Percentiles rank a stretch among this genome's conserved stretches.
phyloP scores from a whole-genome alignment of 306 rosid species.

The Sophora flavescens region DNA sequence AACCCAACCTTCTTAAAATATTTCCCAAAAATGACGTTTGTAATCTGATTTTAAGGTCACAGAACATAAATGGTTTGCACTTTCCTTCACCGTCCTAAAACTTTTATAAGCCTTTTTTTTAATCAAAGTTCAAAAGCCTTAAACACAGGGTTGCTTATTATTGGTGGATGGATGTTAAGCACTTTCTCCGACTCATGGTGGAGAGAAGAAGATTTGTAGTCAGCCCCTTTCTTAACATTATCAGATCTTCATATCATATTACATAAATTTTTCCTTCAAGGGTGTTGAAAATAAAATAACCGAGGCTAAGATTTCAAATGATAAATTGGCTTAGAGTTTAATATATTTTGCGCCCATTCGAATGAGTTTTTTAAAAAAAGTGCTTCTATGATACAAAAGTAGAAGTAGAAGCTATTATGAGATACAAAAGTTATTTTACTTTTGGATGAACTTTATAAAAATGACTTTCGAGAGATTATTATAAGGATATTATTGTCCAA shows the following conservation, averaged over 20 bases:
- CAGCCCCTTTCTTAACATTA: background rate
- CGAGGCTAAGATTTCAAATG: background rate
- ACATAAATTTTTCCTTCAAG: background rate
- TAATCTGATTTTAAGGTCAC: slow-evolving; percentile 25
- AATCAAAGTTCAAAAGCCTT: slow-evolving; percentile 41
- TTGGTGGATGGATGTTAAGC: background rate
- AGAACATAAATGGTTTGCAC: background rate
- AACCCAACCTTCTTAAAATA: slow-evolving; percentile 23
- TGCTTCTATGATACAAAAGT: no score
- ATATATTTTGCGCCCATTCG: no score
- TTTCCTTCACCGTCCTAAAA: slow-evolving; percentile 45
- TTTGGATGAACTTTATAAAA: no score
- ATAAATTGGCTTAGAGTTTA: slow-evolving; percentile 3
- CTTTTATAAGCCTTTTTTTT: background rate
- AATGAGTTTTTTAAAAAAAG: no score
- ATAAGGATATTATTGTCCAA: no score
- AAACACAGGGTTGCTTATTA: slow-evolving; percentile 14
- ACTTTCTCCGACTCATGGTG: slow-evolving; percentile 2
- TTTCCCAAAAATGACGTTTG: slow-evolving; percentile 28
- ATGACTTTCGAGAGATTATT: no score
- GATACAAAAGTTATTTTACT: no score
- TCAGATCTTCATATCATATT: background rate
- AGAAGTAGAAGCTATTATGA: no score
- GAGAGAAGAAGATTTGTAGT: background rate
- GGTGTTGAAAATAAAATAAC: background rate